Base-by-base conservation (phyloP, 163 green algal species). In the Chlorella variabilis region DNA sequence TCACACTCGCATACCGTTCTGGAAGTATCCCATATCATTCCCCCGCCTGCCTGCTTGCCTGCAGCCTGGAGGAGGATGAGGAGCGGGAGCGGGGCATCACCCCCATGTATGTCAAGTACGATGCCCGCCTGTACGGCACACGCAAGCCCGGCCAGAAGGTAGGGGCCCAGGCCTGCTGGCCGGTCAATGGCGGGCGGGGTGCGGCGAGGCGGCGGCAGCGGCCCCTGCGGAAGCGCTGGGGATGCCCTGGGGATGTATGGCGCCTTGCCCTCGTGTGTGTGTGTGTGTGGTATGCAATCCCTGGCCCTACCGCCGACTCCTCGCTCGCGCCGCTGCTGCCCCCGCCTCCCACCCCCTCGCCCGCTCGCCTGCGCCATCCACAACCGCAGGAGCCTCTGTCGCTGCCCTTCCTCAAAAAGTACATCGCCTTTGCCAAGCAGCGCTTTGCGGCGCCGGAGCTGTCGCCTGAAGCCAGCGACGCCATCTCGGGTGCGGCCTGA, bases 371-470 rank as follows among this genome's bases (percentile, higher is more conserved):
- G n/a, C n/a, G n/a, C n/a, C n/a, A n/a, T n/a, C n/a, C n/a, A n/a
- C n/a, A n/a, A n/a, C n/a, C n/a, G 75, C 89, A 88, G 76, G 82
- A 86, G 51, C 90, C 90, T 2, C 83, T 94, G 33, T 83, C 78
- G n/a, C 34, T 84, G 61, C 71, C 83, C 65, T 98, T 99, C 87
- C 86, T 99, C 65, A 93, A 93, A 59, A 98, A 98, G 84, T 99
- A 94, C 86, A 87, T 99, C 61, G 91, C 94, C 74, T 96, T 98
- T 83, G 93, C 88, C 71, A 95, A 94, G 83, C 88, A 90, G 71
- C 83, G 83, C 56, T 92, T 71, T 87, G 88, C 83, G 83, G 93
- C 61, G 91, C 92, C 94, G 33, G 79, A 87, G 67, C 80, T 97
- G 59, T 92, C 83, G 2, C 71, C 87, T 11, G 91, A 93, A 82